A percentile compares a stretch with the other conserved stretches of the same genome.
These are phyloP conservation scores for Venturia pyrina DNA, from an alignment of 2,329 filamentous ascomycete species.

Conservation along the genomic window DNA sequence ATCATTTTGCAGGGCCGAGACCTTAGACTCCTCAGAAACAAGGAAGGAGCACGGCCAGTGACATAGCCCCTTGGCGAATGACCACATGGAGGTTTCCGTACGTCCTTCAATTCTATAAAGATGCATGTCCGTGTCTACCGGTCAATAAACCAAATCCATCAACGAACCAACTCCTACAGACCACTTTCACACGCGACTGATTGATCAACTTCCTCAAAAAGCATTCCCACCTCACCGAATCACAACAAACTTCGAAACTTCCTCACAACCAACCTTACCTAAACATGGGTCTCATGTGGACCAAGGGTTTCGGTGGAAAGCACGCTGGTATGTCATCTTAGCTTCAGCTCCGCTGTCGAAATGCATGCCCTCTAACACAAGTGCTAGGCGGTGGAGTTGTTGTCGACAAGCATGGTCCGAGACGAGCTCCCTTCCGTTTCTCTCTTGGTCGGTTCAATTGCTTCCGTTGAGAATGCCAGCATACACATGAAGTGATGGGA, in stretches of 20 bases:
- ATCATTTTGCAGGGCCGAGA: background rate
- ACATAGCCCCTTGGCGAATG: constrained; percentile 1
- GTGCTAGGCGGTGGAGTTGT: constrained; percentile 38
- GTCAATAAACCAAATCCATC: no score
- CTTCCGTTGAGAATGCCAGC: constrained; percentile 34
- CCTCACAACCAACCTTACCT: constrained; percentile 12
- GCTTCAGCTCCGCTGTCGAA: background rate
- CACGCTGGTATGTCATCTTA: constrained; percentile 27
- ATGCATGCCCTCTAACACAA: constrained; percentile 16
- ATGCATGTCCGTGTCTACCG: no score
- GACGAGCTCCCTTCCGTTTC: constrained; percentile 41
- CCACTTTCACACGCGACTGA: no score
- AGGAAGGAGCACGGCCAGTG: background rate
- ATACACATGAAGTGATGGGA: background rate
- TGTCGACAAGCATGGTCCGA: constrained; percentile 42
- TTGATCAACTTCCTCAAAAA: background rate
- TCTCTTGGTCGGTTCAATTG: constrained; percentile 42
- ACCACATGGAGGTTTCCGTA: background rate
- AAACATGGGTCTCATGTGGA: constrained; percentile 39
- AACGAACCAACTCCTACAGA: background rate
- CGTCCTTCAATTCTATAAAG: background rate
- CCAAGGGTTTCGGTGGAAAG: constrained; percentile 34
- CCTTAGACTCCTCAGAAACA: background rate
- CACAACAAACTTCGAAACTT: background rate
- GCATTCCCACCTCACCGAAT: background rate